These are phyloP conservation scores for Nakazawaea ambrosiae DNA, from an alignment of 805 yeast species.

Conservation along the genomic window DNA sequence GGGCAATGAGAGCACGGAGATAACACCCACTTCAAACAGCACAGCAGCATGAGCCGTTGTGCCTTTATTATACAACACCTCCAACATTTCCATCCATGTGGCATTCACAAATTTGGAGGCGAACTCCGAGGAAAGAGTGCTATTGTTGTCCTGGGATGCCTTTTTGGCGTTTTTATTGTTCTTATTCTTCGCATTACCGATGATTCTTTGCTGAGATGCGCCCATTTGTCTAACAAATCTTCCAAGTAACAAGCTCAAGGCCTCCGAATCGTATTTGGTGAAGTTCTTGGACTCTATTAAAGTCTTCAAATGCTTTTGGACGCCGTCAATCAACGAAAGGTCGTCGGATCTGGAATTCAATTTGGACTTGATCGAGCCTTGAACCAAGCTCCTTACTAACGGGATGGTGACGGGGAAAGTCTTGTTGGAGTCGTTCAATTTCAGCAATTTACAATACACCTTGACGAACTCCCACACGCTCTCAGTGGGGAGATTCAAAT, in stretches of 20 bases:
- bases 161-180: slow-evolving; percentile 9
- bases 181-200: slow-evolving; percentile 6
- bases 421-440: slow-evolving; percentile 20
- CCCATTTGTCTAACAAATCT: slow-evolving; percentile 4
- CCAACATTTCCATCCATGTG: slow-evolving; percentile 55
- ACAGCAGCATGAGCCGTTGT: slow-evolving; percentile 39
- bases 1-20: slow-evolving; percentile 45
- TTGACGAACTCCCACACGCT: slow-evolving; percentile 59
- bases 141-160: neutral
- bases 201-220: slow-evolving; percentile 12
- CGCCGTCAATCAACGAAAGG: slow-evolving; percentile 32
- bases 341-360: slow-evolving; percentile 44
- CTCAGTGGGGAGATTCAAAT: slow-evolving; percentile 51
- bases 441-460: slow-evolving; percentile 37
- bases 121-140: slow-evolving; percentile 25
- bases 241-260: slow-evolving; percentile 41
- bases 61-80: slow-evolving; percentile 51
- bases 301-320: slow-evolving; percentile 48
- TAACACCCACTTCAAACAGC: slow-evolving; percentile 41
- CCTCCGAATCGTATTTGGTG: slow-evolving; percentile 34
- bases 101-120: slow-evolving; percentile 47
- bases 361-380: slow-evolving; percentile 44
- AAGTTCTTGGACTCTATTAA: slow-evolving; percentile 42
- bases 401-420: slow-evolving; percentile 24
- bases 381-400: slow-evolving; percentile 44